These are phyloP conservation scores for Oryza meyeriana DNA, from an alignment of 176 grass and related monocot genomes.

Conservation along the genomic window DNA sequence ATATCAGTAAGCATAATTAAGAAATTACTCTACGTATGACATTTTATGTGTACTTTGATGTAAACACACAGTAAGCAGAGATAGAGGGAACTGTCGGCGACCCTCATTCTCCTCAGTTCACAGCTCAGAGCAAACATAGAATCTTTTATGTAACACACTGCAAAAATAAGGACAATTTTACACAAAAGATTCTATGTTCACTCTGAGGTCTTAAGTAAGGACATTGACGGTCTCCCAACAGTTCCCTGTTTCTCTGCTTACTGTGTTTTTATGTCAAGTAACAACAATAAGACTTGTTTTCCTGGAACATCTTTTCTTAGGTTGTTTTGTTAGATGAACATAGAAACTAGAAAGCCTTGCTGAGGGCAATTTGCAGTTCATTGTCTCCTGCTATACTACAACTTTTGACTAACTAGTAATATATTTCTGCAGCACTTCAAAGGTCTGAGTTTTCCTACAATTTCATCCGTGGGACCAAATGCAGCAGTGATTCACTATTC, in stretches of 20 bases:
- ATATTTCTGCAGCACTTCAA: conserved; percentile 73
- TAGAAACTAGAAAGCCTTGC: conserved; percentile 14
- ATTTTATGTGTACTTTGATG: neutral
- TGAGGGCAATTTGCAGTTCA: neutral
- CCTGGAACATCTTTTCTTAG: neutral
- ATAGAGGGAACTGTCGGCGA: neutral
- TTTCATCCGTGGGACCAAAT: conserved; percentile 97
- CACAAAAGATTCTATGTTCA: neutral
- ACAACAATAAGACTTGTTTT: neutral
- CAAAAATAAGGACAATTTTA: neutral
- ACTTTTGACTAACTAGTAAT: conserved; percentile 19
- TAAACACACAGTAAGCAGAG: neutral
- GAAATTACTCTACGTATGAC: neutral
- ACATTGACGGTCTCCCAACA: too few species aligned
- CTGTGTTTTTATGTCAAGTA: too few species aligned
- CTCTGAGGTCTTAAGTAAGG: too few species aligned
- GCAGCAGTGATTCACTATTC: conserved; percentile 95
- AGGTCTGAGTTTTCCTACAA: conserved; percentile 96
- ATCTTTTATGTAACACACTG: neutral
- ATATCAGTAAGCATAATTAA: neutral
- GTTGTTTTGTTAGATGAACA: neutral
- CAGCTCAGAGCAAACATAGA: neutral
- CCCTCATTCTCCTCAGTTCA: neutral
- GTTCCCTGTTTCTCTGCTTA: too few species aligned
- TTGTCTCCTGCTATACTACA: neutral